phyloP scores from a whole-genome alignment of 768 basidiomycete genomes.

The Lactarius hengduanensis region DNA sequence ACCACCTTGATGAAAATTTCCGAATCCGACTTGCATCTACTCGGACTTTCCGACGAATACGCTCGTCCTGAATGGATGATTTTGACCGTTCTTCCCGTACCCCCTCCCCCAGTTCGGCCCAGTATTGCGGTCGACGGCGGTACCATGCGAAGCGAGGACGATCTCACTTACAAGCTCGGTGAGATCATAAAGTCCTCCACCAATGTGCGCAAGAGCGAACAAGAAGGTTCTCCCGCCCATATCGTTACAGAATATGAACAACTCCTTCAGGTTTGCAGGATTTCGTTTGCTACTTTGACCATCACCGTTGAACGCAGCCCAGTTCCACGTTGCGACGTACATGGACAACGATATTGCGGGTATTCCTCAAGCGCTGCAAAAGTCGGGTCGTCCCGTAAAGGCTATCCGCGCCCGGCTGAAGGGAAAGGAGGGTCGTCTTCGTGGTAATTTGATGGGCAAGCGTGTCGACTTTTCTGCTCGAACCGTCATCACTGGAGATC shows the following conservation, averaged over 20 bases:
- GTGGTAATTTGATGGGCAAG: conserved; percentile 99
- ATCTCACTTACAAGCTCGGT: conserved; percentile 96
- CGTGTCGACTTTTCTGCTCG: conserved; percentile 99
- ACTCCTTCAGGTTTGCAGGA: conserved; percentile 75
- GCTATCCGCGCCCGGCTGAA: conserved; percentile 97
- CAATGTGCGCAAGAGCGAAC: conserved; percentile 87
- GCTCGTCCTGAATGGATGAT: conserved; percentile 99
- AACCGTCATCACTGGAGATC: conserved; percentile 99
- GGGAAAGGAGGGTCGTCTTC: conserved; percentile 96
- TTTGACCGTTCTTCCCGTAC: conserved; percentile 94
- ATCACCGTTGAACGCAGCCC: not conserved
- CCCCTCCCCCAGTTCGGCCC: conserved; percentile 96
- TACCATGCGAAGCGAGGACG: conserved; percentile 95
- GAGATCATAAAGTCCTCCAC: conserved; percentile 96
- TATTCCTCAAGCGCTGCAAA: conserved; percentile 95
- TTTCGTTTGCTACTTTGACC: not conserved
- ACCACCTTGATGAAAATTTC: conserved; percentile 96
- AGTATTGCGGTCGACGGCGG: conserved; percentile 98
- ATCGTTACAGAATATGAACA: conserved; percentile 96
- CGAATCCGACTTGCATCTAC: conserved; percentile 78
- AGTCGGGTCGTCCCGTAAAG: conserved; percentile 96
- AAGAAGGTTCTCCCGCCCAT: conserved; percentile 95
- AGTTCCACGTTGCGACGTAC: conserved; percentile 99
- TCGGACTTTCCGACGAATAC: conserved; percentile 93
- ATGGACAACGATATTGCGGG: conserved; percentile 99